Percentiles rank a stretch among this genome's conserved stretches.
phyloP scores from a whole-genome alignment of 495 filamentous ascomycete genomes.

The Penicillium lagena region DNA sequence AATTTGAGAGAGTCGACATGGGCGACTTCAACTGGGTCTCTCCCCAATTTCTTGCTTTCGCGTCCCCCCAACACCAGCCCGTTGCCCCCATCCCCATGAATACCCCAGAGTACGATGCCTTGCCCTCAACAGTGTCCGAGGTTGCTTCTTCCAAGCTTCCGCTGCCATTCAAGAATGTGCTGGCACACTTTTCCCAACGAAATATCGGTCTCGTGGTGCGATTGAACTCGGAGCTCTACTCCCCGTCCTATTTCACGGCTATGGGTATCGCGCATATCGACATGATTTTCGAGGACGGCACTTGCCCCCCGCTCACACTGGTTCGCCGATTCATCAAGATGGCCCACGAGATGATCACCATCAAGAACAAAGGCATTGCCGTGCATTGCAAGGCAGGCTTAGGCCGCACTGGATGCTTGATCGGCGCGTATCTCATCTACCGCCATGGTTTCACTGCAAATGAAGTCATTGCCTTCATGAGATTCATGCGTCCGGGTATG shows the following conservation, averaged over 20 bases:
- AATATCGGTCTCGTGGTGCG: constrained; percentile 91
- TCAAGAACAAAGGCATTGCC: constrained; percentile 81
- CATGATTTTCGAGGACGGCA: constrained; percentile 99
- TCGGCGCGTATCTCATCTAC: constrained; percentile 97
- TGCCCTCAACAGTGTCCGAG: constrained; percentile 63
- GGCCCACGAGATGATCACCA: constrained; percentile 87
- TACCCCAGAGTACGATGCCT: constrained; percentile 61
- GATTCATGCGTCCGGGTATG: constrained; percentile 99
- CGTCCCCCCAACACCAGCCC: constrained; percentile 81
- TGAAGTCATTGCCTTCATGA: constrained; percentile 97
- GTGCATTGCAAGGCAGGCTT: constrained; percentile 98
- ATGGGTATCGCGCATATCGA: constrained; percentile 93
- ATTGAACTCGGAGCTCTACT: constrained; percentile 93
- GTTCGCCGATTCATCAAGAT: constrained; percentile 91
- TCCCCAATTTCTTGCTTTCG: constrained; percentile 90
- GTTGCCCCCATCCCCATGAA: constrained; percentile 59
- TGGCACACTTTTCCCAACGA: constrained; percentile 77
- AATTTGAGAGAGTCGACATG: constrained; percentile 91
- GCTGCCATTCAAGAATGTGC: constrained; percentile 87
- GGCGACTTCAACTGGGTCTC: constrained; percentile 99
- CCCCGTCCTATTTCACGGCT: constrained; percentile 88
- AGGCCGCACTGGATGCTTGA: constrained; percentile 92
- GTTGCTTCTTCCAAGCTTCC: constrained; percentile 61
- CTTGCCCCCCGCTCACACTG: constrained; percentile 78
- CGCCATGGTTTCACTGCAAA: constrained; percentile 97